Conservation (phyloP, 2,329 filamentous ascomycete genomes). For the Claviceps humidiphila region DNA sequence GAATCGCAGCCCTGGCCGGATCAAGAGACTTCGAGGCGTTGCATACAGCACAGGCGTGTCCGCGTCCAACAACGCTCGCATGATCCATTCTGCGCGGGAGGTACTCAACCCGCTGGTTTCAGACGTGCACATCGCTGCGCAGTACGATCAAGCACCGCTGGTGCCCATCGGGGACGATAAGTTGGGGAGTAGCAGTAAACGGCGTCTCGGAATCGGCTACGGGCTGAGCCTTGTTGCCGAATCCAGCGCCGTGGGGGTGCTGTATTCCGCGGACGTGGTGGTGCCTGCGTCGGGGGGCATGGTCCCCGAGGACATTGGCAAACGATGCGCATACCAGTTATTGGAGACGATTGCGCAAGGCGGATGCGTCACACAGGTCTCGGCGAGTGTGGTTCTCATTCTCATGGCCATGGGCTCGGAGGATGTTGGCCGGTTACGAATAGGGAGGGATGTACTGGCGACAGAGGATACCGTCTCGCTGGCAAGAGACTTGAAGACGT, state of each 20-base stretch:
- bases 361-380: conserved; percentile 64
- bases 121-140: conserved; percentile 81
- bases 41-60: conserved; percentile 88
- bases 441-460: conserved; percentile 71
- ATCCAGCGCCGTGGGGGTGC: conserved; percentile 63
- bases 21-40: conserved; percentile 83
- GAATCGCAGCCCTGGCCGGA: conserved; percentile 63
- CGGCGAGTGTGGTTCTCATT: conserved; percentile 62
- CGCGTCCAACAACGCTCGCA: conserved; percentile 82
- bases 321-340: conserved; percentile 76
- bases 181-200: conserved; percentile 31
- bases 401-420: conserved; percentile 98
- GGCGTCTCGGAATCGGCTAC: conserved; percentile 75
- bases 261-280: conserved; percentile 78
- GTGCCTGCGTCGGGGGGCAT: conserved; percentile 66
- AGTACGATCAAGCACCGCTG: conserved; percentile 56
- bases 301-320: conserved; percentile 82
- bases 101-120: conserved; percentile 74
- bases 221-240: conserved; percentile 85
- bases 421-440: conserved; percentile 74
- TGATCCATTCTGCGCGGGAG: conserved; percentile 83
- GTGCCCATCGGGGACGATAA: conserved; percentile 38
- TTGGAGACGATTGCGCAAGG: conserved; percentile 71
- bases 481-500: conserved; percentile 74
- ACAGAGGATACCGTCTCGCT: conserved; percentile 68